phyloP scores from a whole-genome alignment of 78 protist species.

The Pigoraptor vietnamica region DNA sequence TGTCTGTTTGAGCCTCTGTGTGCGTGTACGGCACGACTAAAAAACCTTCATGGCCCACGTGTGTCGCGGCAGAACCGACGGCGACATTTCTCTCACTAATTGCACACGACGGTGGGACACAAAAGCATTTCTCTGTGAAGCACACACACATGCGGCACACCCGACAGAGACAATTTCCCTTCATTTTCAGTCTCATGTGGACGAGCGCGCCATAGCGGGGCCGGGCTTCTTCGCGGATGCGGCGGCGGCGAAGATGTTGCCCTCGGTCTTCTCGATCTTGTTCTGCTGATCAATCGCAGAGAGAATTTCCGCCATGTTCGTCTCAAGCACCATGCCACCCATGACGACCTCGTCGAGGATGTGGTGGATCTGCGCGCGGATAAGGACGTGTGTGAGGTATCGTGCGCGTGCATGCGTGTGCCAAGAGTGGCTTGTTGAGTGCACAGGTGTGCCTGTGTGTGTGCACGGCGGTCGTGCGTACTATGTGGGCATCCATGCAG shows the following conservation, averaged over 20 bases:
- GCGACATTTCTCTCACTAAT: too few species aligned
- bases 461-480: background rate
- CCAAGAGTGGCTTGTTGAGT: background rate
- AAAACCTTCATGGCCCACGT: too few species aligned
- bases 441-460: background rate
- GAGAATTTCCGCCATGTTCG: constrained; percentile 39
- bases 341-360: constrained; percentile 91
- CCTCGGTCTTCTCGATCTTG: background rate
- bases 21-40: too few species aligned
- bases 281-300: background rate
- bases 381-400: background rate
- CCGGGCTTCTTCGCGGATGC: background rate
- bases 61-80: too few species aligned
- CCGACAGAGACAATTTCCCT: too few species aligned
- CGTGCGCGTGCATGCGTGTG: background rate
- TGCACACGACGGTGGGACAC: too few species aligned
- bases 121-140: too few species aligned
- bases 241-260: background rate
- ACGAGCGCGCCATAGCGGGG: background rate
- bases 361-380: constrained; percentile 47
- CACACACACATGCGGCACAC: too few species aligned
- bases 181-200: background rate
- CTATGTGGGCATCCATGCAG: background rate
- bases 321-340: constrained; percentile 95
- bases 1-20: too few species aligned